Conservation (phyloP, 2,329 filamentous ascomycete genomes). For the Trichoderma sp. region DNA sequence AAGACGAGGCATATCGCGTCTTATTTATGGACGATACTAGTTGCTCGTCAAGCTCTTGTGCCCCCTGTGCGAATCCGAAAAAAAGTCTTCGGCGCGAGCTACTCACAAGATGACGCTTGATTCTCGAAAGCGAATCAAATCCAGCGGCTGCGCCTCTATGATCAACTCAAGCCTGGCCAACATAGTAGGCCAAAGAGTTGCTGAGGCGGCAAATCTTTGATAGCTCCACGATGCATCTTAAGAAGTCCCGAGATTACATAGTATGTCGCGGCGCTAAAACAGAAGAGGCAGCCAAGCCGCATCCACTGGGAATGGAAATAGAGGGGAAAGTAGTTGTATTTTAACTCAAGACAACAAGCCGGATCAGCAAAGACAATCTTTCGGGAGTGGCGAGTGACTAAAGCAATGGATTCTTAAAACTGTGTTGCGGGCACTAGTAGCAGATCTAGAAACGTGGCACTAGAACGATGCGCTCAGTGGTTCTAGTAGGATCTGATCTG, state of each 20-base stretch:
- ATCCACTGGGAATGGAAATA: background rate
- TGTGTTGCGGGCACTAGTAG: background rate
- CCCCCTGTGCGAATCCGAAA: background rate
- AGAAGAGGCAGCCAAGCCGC: slow-evolving; percentile 10
- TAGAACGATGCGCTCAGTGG: background rate
- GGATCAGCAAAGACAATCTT: background rate
- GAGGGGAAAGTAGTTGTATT: background rate
- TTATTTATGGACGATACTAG: background rate
- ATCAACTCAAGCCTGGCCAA: background rate
- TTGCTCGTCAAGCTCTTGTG: too few species aligned
- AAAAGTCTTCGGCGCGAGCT: background rate
- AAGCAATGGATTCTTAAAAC: background rate
- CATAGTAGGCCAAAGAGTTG: background rate
- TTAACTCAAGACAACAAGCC: background rate
- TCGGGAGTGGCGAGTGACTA: background rate
- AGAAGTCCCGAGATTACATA: background rate
- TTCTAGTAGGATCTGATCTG: background rate
- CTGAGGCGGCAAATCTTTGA: background rate
- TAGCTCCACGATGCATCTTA: background rate
- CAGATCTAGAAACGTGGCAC: background rate
- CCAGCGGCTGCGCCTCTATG: background rate
- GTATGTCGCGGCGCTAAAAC: background rate
- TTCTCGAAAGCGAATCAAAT: background rate
- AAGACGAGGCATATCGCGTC: background rate
- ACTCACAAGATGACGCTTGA: background rate